Evolutionary conservation across 2,329 filamentous ascomycete species (phyloP).

Genomic region (Endothia cerciana): DNA sequence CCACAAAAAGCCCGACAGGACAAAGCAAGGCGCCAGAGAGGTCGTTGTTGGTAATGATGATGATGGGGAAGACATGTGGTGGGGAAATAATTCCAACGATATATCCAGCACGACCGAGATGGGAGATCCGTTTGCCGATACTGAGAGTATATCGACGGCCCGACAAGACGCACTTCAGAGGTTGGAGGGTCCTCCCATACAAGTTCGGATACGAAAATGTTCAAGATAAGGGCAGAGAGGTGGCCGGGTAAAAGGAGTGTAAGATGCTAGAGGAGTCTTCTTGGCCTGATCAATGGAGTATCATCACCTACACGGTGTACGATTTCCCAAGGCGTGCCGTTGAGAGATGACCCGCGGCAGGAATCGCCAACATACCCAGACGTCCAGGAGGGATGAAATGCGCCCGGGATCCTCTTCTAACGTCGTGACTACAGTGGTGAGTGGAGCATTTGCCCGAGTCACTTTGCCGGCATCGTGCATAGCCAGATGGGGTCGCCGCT

Average conservation of each 20-base stretch:
- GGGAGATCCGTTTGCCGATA: background rate
- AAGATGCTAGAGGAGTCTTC: too few species aligned
- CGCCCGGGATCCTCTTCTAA: too few species aligned
- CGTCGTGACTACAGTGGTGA: background rate
- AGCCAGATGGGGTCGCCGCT: background rate
- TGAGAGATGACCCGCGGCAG: too few species aligned
- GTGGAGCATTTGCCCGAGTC: background rate
- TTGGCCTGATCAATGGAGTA: too few species aligned
- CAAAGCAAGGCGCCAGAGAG: conserved; percentile 21
- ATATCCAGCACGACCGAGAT: background rate
- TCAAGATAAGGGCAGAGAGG: background rate
- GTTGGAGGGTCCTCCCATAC: conserved; percentile 3
- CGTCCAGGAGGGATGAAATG: too few species aligned
- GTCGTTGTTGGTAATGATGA: background rate
- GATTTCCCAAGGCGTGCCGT: too few species aligned
- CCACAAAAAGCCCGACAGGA: background rate
- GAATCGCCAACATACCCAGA: background rate
- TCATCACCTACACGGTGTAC: too few species aligned
- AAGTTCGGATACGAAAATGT: background rate
- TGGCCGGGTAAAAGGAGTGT: too few species aligned
- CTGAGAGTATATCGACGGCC: conserved; percentile 5
- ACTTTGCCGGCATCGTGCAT: background rate
- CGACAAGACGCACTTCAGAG: conserved; percentile 14
- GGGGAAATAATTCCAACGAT: too few species aligned
- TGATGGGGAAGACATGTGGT: conserved; percentile 4